A percentile compares a stretch with the other conserved stretches of the same genome.
Evolutionary conservation across 139 green algal genomes (phyloP).

Genomic region (Chlamydomonas sp.): DNA sequence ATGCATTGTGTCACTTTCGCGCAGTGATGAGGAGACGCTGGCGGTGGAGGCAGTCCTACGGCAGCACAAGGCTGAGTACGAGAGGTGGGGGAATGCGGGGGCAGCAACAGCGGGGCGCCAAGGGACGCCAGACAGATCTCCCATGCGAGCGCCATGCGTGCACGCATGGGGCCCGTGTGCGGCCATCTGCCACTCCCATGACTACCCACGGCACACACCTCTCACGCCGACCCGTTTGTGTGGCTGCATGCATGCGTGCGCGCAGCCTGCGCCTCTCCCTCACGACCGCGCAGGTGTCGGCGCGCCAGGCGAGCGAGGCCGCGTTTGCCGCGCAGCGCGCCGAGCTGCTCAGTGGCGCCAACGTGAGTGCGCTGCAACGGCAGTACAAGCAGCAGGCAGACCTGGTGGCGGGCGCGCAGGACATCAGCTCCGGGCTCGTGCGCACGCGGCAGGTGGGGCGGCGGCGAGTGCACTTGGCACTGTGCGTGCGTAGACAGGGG

Average conservation of each 20-base stretch:
- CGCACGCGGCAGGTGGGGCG: slow-evolving; percentile 54
- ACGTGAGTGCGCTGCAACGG: slow-evolving; percentile 30
- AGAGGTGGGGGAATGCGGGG: slow-evolving; percentile 27
- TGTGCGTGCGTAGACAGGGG: no score
- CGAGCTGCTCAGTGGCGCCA: slow-evolving; percentile 41
- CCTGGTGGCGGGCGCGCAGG: slow-evolving; percentile 32
- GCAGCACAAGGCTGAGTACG: slow-evolving; percentile 48
- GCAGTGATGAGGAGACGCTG: slow-evolving; percentile 49
- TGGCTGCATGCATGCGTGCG: slow-evolving; percentile 3
- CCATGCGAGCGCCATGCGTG: no score
- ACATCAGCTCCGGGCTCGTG: slow-evolving; percentile 58
- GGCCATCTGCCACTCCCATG: no score
- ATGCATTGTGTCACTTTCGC: not conserved
- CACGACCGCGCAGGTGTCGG: slow-evolving; percentile 17
- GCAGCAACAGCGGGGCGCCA: no score
- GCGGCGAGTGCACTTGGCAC: no score
- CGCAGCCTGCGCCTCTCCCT: slow-evolving; percentile 18
- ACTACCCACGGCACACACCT: no score
- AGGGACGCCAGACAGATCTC: no score
- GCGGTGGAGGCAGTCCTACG: slow-evolving; percentile 31
- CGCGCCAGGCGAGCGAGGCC: slow-evolving; percentile 19
- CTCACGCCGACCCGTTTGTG: no score
- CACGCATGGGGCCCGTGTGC: no score
- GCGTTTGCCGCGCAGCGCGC: slow-evolving; percentile 32
- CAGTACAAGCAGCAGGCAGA: slow-evolving; percentile 40